phyloP scores from a whole-genome alignment of 345 rosid species.

The Euclidium syriacum region DNA sequence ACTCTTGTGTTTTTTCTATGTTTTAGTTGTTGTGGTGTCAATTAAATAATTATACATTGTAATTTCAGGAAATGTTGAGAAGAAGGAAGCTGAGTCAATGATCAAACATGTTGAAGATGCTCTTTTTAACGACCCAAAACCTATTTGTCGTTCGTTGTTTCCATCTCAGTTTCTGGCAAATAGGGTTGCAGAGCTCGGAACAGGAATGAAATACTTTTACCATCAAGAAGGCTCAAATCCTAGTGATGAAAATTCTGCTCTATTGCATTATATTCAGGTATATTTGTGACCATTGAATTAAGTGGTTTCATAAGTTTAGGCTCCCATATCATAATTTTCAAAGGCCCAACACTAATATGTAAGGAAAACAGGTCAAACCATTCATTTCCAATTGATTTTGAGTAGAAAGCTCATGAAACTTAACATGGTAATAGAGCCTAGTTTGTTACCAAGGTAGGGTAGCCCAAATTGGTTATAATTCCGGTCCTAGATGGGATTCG shows the following conservation, averaged over 20 bases:
- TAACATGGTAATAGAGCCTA: no score
- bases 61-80: conserved; percentile 62
- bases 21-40: no score
- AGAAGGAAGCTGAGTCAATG: conserved; percentile 57
- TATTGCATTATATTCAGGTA: conserved; percentile 90
- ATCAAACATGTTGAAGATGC: conserved; percentile 52
- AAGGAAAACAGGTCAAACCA: no score
- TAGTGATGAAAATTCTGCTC: conserved; percentile 69
- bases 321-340: no score
- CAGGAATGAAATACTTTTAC: conserved; percentile 50
- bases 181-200: conserved; percentile 58
- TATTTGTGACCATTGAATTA: background rate
- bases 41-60: background rate
- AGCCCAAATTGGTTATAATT: no score
- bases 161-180: conserved; percentile 65
- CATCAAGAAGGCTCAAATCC: conserved; percentile 62
- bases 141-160: conserved; percentile 55
- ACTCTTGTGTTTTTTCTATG: background rate
- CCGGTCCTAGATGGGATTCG: no score
- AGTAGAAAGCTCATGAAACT: no score
- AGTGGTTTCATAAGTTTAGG: no score
- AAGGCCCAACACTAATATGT: no score
- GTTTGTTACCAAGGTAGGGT: no score
- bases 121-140: conserved; percentile 50
- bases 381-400: no score